These are phyloP conservation scores for Chenopodium berlandieri DNA, from an alignment of 148 eudicot genomes.

Conservation along the genomic window DNA sequence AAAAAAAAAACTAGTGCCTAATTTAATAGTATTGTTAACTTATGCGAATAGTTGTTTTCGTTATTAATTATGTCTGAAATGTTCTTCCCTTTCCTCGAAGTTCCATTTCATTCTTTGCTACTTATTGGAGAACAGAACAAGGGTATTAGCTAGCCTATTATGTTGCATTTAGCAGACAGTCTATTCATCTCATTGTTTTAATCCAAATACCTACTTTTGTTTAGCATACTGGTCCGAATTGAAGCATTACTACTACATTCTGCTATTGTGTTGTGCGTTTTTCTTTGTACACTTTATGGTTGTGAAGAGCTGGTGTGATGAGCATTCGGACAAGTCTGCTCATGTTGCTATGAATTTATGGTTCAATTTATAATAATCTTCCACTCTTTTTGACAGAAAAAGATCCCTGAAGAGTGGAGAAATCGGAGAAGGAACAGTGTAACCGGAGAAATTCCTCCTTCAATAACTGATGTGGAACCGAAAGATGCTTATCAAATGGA, in stretches of 20 bases:
- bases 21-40: not conserved
- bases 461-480: slow-evolving; percentile 68
- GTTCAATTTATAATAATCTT: not conserved
- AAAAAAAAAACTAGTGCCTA: not conserved
- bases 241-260: not conserved
- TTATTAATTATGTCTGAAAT: not conserved
- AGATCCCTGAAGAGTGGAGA: slow-evolving; percentile 50
- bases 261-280: not conserved
- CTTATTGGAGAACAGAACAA: not conserved
- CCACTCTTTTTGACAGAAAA: slow-evolving; percentile 41
- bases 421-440: slow-evolving; percentile 39
- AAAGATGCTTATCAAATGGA: slow-evolving; percentile 65
- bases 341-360: not conserved
- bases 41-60: not conserved
- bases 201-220: not conserved
- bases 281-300: not conserved
- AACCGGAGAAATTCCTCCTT: slow-evolving; percentile 55
- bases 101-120: no score
- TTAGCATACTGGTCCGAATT: not conserved
- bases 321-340: not conserved
- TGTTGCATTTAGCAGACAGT: not conserved
- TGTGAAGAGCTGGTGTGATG: not conserved
- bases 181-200: not conserved
- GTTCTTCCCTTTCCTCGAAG: not conserved
- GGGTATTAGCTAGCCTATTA: not conserved